A percentile compares a stretch with the other conserved stretches of the same genome.
These are phyloP conservation scores for Gardenia jasminoides DNA, from an alignment of 257 asterid species.

Conservation along the genomic window DNA sequence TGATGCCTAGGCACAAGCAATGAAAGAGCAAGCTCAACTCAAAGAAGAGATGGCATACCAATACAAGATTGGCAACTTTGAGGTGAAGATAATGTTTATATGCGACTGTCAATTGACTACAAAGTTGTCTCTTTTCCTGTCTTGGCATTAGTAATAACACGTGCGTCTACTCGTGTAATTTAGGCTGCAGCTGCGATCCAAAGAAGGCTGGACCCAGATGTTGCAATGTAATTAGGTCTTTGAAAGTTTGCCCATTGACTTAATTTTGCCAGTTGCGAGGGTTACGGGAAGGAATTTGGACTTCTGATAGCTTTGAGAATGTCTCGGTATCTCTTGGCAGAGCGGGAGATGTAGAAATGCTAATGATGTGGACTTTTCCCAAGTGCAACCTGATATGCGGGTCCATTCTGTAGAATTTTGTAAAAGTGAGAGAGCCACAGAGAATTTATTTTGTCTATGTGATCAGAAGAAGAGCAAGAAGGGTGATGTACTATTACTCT, in stretches of 20 bases:
- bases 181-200: constrained; percentile 99
- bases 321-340: neutral
- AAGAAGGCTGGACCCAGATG: constrained; percentile 92
- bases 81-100: constrained; percentile 43
- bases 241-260: neutral
- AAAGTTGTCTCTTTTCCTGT: neutral
- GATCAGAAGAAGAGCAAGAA: neutral
- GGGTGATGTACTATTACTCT: neutral
- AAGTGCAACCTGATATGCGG: no score
- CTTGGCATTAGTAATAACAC: neutral
- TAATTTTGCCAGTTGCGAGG: neutral
- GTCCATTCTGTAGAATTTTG: no score
- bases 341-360: no score
- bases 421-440: no score
- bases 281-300: neutral
- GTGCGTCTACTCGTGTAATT: neutral
- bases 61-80: constrained; percentile 86
- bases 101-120: neutral
- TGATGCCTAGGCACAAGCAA: constrained; percentile 80
- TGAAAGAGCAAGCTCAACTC: constrained; percentile 97
- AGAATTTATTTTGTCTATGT: neutral
- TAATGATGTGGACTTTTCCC: no score
- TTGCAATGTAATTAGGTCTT: constrained; percentile 43
- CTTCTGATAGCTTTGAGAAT: neutral
- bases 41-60: constrained; percentile 98